Base-by-base conservation (phyloP, 2,329 filamentous ascomycete species). In the Aspergillus niger region DNA sequence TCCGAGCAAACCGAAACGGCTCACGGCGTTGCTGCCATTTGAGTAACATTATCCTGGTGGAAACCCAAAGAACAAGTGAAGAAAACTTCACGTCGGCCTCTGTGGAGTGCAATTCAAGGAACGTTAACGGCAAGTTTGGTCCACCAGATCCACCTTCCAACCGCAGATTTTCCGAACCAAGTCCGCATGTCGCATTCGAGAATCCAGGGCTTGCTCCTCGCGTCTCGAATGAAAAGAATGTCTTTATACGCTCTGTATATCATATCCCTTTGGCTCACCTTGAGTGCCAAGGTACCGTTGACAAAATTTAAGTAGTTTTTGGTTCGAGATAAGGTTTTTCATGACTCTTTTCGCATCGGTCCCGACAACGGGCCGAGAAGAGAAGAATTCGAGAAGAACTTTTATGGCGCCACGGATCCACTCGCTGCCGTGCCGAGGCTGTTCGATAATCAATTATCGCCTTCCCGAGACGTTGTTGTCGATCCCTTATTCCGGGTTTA, bases 341-440 rank as follows among this genome's bases (percentile, higher is more conserved):
- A 36, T 36, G 32, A 36, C 32, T 36, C 32, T 49, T 20, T 30
- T n/a, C 6, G 26, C 28, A 30, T 20, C 47, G 47, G 47, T 4
- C n/a, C 47, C 47, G 47, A 50, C 47, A 32, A 50, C 47, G 47
- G 47, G 47, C 47, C 47, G 47, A 30, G 26, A 50, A 50, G 26
- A 50, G 26, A 50, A 50, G 26, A 50, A 50, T 50, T 50, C 47
- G 47, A 50, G 47, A 50, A 50, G 47, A 4, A 0, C 11, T 28
- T 11, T 32, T 24, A 17, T 28, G 47, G 47, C 26, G 47, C 26
- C 8, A 17, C 26, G 26, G 47, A 50, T 50, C 47, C 47, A 50
- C 47, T 11, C 26, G 30, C 47, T 11, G 7, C 15, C 26, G 47
- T 50, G 44, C 44, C 44, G 44, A 49, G 24, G 39, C 17, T 15